Evolutionary conservation across 805 yeast species (phyloP).

Genomic region (Teunomyces gatunensis): DNA sequence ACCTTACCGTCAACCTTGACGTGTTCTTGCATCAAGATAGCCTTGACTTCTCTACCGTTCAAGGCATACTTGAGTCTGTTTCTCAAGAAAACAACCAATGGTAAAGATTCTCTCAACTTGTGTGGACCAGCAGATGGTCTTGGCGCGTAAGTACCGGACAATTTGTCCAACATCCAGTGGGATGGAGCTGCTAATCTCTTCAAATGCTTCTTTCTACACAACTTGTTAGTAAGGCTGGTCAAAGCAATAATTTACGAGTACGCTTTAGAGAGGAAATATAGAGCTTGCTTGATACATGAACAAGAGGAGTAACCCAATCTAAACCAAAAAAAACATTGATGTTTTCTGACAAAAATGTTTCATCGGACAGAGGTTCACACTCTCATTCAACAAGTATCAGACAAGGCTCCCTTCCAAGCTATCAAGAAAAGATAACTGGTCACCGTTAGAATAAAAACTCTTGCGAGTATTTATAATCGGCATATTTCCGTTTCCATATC

Average conservation of each 20-base stretch:
- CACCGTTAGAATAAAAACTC: constrained; percentile 12
- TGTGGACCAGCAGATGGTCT: constrained; percentile 35
- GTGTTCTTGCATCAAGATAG: too few species aligned
- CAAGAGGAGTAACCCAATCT: background rate
- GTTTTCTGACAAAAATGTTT: too few species aligned
- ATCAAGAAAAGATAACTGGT: constrained; percentile 19
- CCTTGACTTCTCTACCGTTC: too few species aligned
- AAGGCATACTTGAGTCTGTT: constrained; percentile 28
- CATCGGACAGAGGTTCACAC: constrained; percentile 9
- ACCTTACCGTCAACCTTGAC: too few species aligned
- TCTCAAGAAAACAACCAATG: constrained; percentile 32
- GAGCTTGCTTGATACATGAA: constrained; percentile 1
- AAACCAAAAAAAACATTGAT: background rate
- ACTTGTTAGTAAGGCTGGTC: constrained; percentile 7
- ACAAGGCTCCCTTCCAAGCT: constrained; percentile 50
- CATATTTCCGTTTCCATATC: constrained; percentile 13
- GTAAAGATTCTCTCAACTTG: constrained; percentile 35
- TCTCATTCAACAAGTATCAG: constrained; percentile 29
- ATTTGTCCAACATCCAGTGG: constrained; percentile 39
- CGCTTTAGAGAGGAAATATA: background rate
- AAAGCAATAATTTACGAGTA: constrained; percentile 3
- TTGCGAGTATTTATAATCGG: constrained; percentile 11
- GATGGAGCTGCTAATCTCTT: constrained; percentile 38
- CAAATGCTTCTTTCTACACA: constrained; percentile 34
- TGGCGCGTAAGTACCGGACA: constrained; percentile 36